Evolutionary conservation across 352 stramenopile species (phyloP).

Genomic region (Globisporangium radiosum): DNA sequence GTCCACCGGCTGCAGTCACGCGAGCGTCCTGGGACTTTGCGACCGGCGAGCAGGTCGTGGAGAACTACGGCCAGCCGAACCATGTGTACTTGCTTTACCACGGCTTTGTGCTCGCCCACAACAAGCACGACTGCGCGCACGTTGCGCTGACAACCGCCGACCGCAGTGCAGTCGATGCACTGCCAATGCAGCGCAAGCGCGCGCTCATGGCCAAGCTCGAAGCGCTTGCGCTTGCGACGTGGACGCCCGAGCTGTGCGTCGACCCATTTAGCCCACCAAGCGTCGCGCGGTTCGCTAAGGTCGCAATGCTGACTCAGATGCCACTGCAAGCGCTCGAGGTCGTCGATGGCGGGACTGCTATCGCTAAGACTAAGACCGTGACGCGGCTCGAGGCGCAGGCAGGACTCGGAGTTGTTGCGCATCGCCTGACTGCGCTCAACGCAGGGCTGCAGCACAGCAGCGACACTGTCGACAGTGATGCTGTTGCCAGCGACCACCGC

Average conservation of each 20-base stretch:
- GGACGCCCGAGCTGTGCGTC: conserved; percentile 37
- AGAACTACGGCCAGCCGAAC: conserved; percentile 93
- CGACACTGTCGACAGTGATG: not conserved
- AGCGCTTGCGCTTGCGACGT: conserved; percentile 21
- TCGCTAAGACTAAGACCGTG: not conserved
- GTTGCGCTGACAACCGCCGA: conserved; percentile 28
- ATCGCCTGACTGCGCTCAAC: conserved; percentile 7
- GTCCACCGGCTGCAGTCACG: conserved; percentile 49
- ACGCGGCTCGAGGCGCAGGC: not conserved
- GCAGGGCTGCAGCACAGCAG: not conserved
- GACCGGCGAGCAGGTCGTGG: conserved; percentile 73
- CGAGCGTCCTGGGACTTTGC: conserved; percentile 58
- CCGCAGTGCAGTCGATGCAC: conserved; percentile 2
- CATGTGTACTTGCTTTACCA: conserved; percentile 92
- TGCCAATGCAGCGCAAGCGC: conserved; percentile 10
- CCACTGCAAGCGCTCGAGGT: conserved; percentile 12
- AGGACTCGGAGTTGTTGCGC: not conserved
- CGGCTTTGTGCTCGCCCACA: conserved; percentile 79
- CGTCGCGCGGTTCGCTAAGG: conserved; percentile 18
- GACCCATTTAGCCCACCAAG: not conserved
- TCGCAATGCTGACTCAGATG: conserved; percentile 18
- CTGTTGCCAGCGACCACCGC: conserved; percentile 3
- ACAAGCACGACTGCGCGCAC: conserved; percentile 83
- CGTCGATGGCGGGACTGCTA: not conserved
- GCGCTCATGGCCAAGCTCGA: conserved; percentile 18